Percentiles rank a stretch among this genome's conserved stretches.
phyloP scores from a whole-genome alignment of 148 eudicot species.

The Gaultheria prostrata region DNA sequence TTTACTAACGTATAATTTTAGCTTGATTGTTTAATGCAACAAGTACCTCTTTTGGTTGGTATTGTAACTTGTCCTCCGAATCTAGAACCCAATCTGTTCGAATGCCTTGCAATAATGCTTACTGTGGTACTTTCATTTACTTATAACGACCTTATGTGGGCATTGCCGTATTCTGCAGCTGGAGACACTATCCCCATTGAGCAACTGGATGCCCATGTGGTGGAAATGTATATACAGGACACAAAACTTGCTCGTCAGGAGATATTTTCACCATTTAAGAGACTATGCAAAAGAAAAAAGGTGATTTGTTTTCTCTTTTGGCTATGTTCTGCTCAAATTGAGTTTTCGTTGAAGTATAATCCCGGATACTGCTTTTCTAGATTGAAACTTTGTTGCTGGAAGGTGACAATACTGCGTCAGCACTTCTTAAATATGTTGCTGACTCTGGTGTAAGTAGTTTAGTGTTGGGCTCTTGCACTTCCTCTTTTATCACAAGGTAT shows the following conservation, averaged over 20 bases:
- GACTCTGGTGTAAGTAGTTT: constrained; percentile 45
- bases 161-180: constrained; percentile 35
- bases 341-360: background rate
- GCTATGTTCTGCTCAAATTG: background rate
- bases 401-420: constrained; percentile 55
- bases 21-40: background rate
- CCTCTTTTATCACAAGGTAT: constrained; percentile 56
- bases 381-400: constrained; percentile 67
- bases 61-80: background rate
- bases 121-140: background rate
- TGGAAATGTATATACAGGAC: constrained; percentile 49
- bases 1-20: background rate
- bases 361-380: constrained; percentile 15
- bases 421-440: constrained; percentile 43
- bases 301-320: constrained; percentile 22
- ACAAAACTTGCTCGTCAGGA: constrained; percentile 40
- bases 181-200: constrained; percentile 53
- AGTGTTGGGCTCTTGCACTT: constrained; percentile 69
- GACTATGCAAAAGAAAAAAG: constrained; percentile 37
- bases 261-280: constrained; percentile 48
- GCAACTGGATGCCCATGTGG: constrained; percentile 50
- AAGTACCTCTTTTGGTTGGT: background rate
- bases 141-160: background rate
- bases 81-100: background rate
- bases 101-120: background rate